Evolutionary conservation across 2,329 filamentous ascomycete genomes (phyloP).

Genomic region (Xylaria arbuscula): DNA sequence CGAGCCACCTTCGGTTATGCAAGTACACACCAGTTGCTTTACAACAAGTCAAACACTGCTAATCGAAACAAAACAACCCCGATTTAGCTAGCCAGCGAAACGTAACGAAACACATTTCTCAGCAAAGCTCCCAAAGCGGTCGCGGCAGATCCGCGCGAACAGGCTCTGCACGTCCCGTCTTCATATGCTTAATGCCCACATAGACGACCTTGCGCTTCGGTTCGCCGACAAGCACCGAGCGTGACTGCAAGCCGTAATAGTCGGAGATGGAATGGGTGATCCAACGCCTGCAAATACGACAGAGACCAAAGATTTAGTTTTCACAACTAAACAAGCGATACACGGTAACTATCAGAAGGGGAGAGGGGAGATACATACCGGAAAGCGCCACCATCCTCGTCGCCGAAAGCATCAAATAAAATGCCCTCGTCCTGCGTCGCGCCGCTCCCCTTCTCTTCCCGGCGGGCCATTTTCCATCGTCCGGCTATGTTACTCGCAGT

Average conservation of each 20-base stretch:
- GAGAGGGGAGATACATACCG: constrained; percentile 67
- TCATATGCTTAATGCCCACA: constrained; percentile 73
- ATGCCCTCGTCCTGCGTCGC: constrained; percentile 69
- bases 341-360: constrained; percentile 23
- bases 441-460: constrained; percentile 66
- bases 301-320: constrained; percentile 35
- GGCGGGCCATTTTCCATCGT: constrained; percentile 60
- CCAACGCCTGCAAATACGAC: constrained; percentile 73
- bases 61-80: constrained; percentile 19
- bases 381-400: constrained; percentile 79
- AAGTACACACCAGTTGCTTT: constrained; percentile 12
- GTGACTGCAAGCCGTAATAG: constrained; percentile 90
- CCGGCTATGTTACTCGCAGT: background rate
- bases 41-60: constrained; percentile 9
- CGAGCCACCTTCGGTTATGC: constrained; percentile 14
- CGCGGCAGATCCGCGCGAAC: constrained; percentile 61
- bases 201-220: constrained; percentile 84
- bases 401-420: constrained; percentile 82
- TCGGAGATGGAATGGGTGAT: constrained; percentile 90
- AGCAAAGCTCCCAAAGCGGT: constrained; percentile 73
- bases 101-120: constrained; percentile 34
- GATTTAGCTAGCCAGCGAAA: constrained; percentile 8
- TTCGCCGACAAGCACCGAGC: constrained; percentile 77
- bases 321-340: constrained; percentile 1
- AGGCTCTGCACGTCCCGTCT: constrained; percentile 44